Evolutionary conservation across 225 moss, liverwort and hornwort genomes (phyloP), one percentile per base, ranked within the genome.

Genomic region (Straminergon stramineum): DNA sequence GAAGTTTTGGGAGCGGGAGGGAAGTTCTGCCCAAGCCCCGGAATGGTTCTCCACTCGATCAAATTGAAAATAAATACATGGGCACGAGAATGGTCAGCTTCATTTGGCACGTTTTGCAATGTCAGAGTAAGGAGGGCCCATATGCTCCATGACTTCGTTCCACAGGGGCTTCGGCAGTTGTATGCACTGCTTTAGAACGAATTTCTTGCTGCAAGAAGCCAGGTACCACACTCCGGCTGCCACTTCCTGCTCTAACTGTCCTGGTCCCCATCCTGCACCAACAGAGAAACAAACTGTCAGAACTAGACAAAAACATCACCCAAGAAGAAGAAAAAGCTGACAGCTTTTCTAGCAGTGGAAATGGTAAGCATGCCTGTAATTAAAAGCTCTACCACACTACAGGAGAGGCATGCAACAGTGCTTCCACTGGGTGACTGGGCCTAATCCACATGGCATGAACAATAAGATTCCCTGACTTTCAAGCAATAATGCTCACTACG

Each of bases 141-240:
- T 97, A 80, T 95, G 95, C 92, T 96, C 96, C 88, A 97, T 90
- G 58, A 97, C 95, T 93, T 97, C 96, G 83, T 95, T 94, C 96
- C 97, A 97, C 58, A 97, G 89, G 20, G 97, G 97, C 87, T 91
- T 94, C 69, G 94, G 94, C 89, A 97, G 87, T 73, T 93, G 93
- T 85, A 97, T 96, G 92, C 97, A 97, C 85, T 97, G 96, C 94
- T 95, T 93, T 16, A 95, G 90, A 13, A 97, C 92, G 17, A 97
- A 92, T 68, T 93, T 95, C 87, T 93, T 95, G 87, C 96, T 96
- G 89, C 97, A 91, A 68, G 96, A 96, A 23, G 94, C 97, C 31
- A 97, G 85, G 85, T 96, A 97, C 96, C 97, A 97, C 43, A 96
- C 96, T 61, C 97, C 97, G 6, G 92, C 94, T 82, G 88, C 91